Conservation (phyloP, 1,284 basidiomycete species). For the Agaricales sp. region DNA sequence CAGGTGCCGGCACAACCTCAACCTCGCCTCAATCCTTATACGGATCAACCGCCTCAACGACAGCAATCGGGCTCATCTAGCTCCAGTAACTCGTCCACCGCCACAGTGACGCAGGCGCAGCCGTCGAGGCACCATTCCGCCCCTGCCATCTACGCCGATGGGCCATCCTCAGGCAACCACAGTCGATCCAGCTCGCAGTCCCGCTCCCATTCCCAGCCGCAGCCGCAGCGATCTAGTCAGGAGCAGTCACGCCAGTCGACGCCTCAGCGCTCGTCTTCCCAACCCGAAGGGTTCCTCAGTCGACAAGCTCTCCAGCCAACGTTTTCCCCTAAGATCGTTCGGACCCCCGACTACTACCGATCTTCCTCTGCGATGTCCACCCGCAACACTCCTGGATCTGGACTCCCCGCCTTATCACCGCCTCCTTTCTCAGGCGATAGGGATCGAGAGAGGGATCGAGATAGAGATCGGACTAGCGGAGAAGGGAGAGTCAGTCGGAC, state of each 20-base stretch:
- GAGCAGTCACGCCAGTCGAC: slow-evolving; percentile 6
- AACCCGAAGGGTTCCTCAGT: slow-evolving; percentile 31
- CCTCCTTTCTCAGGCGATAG: too few species aligned
- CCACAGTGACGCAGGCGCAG: background rate
- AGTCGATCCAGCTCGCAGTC: background rate
- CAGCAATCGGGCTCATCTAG: background rate
- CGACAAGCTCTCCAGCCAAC: slow-evolving; percentile 46
- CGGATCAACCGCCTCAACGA: background rate
- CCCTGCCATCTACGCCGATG: background rate
- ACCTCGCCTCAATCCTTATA: background rate
- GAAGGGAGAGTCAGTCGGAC: too few species aligned
- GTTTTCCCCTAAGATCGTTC: slow-evolving; percentile 53
- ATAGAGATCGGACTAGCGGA: too few species aligned
- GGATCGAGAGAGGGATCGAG: too few species aligned
- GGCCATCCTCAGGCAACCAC: background rate
- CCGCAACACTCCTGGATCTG: too few species aligned
- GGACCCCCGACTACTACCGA: slow-evolving; percentile 49
- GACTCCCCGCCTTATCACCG: too few species aligned
- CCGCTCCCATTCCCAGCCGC: slow-evolving; percentile 2
- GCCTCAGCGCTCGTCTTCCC: slow-evolving; percentile 12
- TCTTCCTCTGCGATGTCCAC: slow-evolving; percentile 18
- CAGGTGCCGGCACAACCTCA: too few species aligned
- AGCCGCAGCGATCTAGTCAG: slow-evolving; percentile 7
- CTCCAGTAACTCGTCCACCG: background rate
- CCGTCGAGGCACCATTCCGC: background rate